Base-by-base conservation (phyloP, 2,329 filamentous ascomycete genomes). In the Penicillium sp. region DNA sequence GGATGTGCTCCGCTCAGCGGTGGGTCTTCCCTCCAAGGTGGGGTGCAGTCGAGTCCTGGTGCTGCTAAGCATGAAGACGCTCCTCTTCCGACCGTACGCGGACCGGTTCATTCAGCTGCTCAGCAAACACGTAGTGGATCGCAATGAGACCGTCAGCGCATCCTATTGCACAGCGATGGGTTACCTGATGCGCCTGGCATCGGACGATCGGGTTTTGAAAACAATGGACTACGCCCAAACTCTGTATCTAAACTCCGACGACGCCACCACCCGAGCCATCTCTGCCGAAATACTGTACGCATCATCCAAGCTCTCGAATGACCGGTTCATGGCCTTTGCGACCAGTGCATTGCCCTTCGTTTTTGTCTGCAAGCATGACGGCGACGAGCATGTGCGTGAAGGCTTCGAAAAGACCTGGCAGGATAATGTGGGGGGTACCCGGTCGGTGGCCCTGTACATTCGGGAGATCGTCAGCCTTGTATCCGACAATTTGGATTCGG, bases 11-110 rank as follows among this genome's bases (percentile, higher is more conserved):
- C 94, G 93, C 70, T 87, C 83, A 23, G 90, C 92, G 1, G 87
- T 99, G 33, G 93, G 92, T 1, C 87, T 97, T 75, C 93, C 93
- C 2, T 95, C 92, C 0, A 97, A 97, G 77, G 89, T 97, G 44
- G 94, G 92, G 33, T 95, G 92, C 67, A 90, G 89, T 60, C 86
- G 91, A 51, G 87, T 97, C 2, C 81, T 99, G 28, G 89, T 90
- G 7, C 92, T 91, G 0, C 81, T 99, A 7, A 90, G 91, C 47
- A 93, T 92, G 47, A 85, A 91, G 11, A 85, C 84, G 31, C 82
- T 87, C 33, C 79, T 92, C 26, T 90, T 97, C 71, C 83, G 83
- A 33, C 87, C 90, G 0, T 87, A 92, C 65, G 87, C 90, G 11
- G 85, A 90, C 58, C 80, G 82, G 8, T 92, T 97, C 65, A 79